A percentile compares a stretch with the other conserved stretches of the same genome.
These are phyloP conservation scores for Phaeosphaeria sp. DNA, from an alignment of 2,329 filamentous ascomycete species.

Conservation along the genomic window DNA sequence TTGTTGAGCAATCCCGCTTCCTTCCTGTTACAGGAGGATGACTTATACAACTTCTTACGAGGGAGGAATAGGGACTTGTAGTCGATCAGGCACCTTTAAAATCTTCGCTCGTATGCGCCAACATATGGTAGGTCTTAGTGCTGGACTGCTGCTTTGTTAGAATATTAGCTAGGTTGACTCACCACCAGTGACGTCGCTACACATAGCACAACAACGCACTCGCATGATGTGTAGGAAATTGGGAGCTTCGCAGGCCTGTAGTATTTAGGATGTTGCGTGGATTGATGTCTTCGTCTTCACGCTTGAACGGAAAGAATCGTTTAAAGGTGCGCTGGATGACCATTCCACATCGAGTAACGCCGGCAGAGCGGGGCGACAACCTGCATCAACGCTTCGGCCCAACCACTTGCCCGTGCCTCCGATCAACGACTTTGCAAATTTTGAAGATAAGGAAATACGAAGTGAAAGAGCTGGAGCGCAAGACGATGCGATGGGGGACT, in stretches of 20 bases:
- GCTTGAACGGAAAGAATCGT: background rate
- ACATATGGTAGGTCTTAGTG: background rate
- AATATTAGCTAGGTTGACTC: background rate
- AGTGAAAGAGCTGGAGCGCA: constrained; percentile 14
- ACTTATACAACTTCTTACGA: too few relatives aligned
- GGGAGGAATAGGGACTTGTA: too few relatives aligned
- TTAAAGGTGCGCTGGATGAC: background rate
- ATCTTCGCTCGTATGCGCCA: too few relatives aligned
- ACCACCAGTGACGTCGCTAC: background rate
- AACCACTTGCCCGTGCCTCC: constrained; percentile 16
- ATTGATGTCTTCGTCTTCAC: background rate
- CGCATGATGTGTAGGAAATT: background rate
- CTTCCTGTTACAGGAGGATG: too few relatives aligned
- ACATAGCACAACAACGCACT: background rate
- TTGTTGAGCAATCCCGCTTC: too few relatives aligned
- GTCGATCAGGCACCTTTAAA: too few relatives aligned
- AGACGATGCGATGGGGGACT: constrained; percentile 32
- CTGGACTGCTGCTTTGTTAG: constrained; percentile 1
- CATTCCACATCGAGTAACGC: constrained; percentile 10
- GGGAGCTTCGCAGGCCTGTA: background rate
- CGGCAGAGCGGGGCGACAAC: constrained; percentile 10
- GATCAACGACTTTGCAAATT: constrained; percentile 20
- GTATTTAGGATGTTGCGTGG: background rate
- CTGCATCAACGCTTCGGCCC: constrained; percentile 10
- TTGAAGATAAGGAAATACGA: constrained; percentile 3